Evolutionary conservation across 352 stramenopile genomes (phyloP), one percentile per base, ranked within the genome.

Genomic region (Phytophthora fragariae): DNA sequence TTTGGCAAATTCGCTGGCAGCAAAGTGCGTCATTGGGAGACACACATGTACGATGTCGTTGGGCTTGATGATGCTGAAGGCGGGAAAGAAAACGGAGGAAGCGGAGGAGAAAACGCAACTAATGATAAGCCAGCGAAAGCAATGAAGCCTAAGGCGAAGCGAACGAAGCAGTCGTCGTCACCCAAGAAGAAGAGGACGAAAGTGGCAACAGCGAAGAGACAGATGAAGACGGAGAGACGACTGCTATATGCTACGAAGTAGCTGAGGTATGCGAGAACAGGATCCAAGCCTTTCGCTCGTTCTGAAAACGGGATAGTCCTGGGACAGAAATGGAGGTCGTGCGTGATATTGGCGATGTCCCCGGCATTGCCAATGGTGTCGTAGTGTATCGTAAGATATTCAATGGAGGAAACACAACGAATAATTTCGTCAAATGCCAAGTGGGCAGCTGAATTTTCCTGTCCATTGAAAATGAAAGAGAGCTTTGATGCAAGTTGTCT

Each of bases 1-100:
- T 52, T 72, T 35, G 31, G 17, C 0, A 73, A 61, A 2, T 80
- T 80, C 31, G 49, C 49, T 1, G 62, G 74, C 46, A 80, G 72
- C 27, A 54, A 65, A 37, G 41, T 53, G 10, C 70, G 62, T 14
- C 73, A 80, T 27, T 46, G 54, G 9, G 33, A 57, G n/a, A 69
- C 57, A 2, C 66, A 77, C 49, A 37, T 67, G 19, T 73, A 77
- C 50, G 47, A 47, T 41, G 9, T 74, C 14, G 61, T 56, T 3
- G 62, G 33, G n/a, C 24, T 59, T 59, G 14, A 59, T 3, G 53
- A 59, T n/a, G n/a, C 37, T 54, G 24, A 35, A 39, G 15, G 9
- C 29, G 57, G 57, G 37, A 52, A 53, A 8, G 39, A 54, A 46
- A 29, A 15, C 12, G 3, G 5, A 15, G 12, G 12, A 46, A 46